These are phyloP conservation scores for Xylaria sp. DNA, from an alignment of 2,329 filamentous ascomycete species.

Conservation along the genomic window DNA sequence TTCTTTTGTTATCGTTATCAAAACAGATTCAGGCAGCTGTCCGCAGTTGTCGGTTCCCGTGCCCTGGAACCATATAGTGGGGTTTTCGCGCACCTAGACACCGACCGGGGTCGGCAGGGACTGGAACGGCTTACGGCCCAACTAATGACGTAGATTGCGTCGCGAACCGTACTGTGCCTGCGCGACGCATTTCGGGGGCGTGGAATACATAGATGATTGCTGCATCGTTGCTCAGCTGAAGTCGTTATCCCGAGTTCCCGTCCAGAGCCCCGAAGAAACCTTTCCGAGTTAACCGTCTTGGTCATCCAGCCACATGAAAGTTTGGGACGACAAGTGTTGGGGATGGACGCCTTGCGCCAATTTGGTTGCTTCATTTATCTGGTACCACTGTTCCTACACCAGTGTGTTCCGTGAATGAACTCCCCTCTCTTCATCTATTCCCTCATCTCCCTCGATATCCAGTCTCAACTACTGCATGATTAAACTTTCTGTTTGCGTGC, in stretches of 20 bases:
- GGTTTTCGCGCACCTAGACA: conserved; percentile 3
- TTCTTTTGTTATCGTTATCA: conserved; percentile 14
- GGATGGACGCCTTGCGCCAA: background rate
- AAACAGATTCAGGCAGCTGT: conserved; percentile 1
- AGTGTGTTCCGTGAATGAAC: conserved; percentile 9
- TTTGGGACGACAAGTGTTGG: background rate
- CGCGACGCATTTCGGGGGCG: background rate
- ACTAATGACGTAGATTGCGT: background rate
- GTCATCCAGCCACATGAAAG: background rate
- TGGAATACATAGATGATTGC: background rate
- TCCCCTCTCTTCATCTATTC: conserved; percentile 3
- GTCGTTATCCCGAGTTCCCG: background rate
- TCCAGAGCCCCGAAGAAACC: background rate
- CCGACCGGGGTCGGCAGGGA: background rate
- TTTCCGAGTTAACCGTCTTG: background rate
- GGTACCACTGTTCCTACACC: background rate
- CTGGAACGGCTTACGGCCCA: background rate
- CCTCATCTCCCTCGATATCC: background rate
- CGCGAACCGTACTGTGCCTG: background rate
- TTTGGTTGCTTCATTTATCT: background rate
- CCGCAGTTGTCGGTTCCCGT: background rate
- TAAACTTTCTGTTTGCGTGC: conserved; percentile 1
- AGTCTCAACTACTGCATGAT: background rate
- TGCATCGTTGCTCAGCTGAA: no score
- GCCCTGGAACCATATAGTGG: no score